phyloP scores from a whole-genome alignment of 2,329 filamentous ascomycete species.

The Polytolypa hystricis region DNA sequence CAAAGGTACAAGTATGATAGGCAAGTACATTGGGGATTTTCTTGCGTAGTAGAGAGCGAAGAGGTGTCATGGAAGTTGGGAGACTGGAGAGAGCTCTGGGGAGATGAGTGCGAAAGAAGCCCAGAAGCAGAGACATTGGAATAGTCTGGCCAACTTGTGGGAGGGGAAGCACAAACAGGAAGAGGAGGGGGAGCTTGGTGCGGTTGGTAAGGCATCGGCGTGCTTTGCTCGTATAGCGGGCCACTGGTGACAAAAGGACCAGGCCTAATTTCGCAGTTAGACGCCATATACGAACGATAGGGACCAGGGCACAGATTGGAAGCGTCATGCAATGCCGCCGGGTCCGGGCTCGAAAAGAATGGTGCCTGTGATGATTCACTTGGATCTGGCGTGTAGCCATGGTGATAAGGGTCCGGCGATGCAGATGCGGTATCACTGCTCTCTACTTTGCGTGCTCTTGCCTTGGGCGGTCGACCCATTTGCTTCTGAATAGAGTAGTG shows the following conservation, averaged over 20 bases:
- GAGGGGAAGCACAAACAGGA: too few relatives aligned
- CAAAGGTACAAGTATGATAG: slow-evolving; percentile 34
- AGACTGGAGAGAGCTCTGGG: not conserved
- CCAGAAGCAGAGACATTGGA: slow-evolving; percentile 6
- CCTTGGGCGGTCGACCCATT: slow-evolving; percentile 38
- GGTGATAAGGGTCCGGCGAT: slow-evolving; percentile 1
- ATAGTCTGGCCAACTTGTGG: slow-evolving; percentile 6
- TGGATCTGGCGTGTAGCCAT: slow-evolving; percentile 1
- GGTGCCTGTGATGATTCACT: not conserved
- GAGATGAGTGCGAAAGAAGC: slow-evolving; percentile 5
- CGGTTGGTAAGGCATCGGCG: slow-evolving; percentile 5
- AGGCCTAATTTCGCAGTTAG: slow-evolving; percentile 8
- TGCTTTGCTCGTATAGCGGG: slow-evolving; percentile 8
- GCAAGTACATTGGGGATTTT: slow-evolving; percentile 22
- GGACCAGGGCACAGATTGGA: slow-evolving; percentile 21
- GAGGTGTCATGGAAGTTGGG: not conserved
- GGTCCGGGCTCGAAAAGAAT: slow-evolving; percentile 8
- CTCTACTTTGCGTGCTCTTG: slow-evolving; percentile 23
- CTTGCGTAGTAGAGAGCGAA: slow-evolving; percentile 1
- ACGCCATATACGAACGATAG: slow-evolving; percentile 13
- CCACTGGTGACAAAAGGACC: slow-evolving; percentile 9
- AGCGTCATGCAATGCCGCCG: slow-evolving; percentile 14
- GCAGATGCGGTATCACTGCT: slow-evolving; percentile 6
- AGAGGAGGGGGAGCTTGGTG: too few relatives aligned
- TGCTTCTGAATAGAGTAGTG: slow-evolving; percentile 39